These are phyloP conservation scores for Colletotrichum cordylinicola DNA, from an alignment of 2,329 filamentous ascomycete genomes.

Conservation along the genomic window DNA sequence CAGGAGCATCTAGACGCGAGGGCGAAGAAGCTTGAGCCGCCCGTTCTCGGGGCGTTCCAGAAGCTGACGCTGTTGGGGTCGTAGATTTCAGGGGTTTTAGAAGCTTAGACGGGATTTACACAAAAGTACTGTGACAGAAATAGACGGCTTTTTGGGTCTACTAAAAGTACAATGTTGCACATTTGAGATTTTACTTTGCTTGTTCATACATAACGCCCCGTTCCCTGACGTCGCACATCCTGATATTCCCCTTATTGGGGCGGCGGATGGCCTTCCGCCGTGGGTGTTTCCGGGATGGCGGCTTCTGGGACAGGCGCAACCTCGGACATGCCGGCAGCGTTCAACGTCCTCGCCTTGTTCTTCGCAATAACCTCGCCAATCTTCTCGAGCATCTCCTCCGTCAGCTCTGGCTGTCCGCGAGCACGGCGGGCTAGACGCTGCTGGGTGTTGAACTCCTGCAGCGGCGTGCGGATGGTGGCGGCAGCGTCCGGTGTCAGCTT, in stretches of 20 bases:
- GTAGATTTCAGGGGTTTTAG: constrained; percentile 13
- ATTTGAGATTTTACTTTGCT: constrained; percentile 18
- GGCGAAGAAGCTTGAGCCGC: constrained; percentile 51
- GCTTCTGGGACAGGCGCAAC: constrained; percentile 13
- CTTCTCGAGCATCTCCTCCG: constrained; percentile 65
- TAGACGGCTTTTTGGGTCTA: constrained; percentile 5
- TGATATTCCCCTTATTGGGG: not conserved
- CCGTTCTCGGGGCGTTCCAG: constrained; percentile 53
- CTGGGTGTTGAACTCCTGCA: constrained; percentile 65
- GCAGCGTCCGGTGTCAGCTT: constrained; percentile 56
- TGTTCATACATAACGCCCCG: constrained; percentile 9
- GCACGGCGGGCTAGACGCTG: constrained; percentile 56
- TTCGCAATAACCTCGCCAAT: constrained; percentile 66
- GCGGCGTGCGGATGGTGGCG: constrained; percentile 56
- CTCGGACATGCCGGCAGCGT: constrained; percentile 42
- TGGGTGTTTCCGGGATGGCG: not conserved
- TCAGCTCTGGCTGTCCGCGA: constrained; percentile 60
- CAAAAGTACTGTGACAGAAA: not conserved
- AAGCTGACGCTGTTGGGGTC: constrained; percentile 57
- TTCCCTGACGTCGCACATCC: not conserved
- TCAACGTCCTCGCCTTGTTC: constrained; percentile 51
- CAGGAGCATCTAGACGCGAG: constrained; percentile 54
- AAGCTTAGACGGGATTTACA: not conserved
- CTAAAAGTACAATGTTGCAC: constrained; percentile 26
- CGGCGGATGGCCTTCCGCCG: not conserved